Conservation (phyloP, 2,329 filamentous ascomycete species). For the Botrytis hyacinthi region DNA sequence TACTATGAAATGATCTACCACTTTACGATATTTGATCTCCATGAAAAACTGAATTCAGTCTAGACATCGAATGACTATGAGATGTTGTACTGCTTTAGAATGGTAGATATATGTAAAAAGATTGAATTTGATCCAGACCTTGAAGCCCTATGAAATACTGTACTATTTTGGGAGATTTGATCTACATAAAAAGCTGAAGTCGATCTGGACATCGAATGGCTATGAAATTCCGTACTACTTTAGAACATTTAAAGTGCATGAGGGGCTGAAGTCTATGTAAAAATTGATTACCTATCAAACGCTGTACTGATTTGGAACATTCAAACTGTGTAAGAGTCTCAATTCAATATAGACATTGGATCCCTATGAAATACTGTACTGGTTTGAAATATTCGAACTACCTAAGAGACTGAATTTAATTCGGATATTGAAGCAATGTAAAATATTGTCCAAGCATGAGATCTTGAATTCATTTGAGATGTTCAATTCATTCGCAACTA, state of each 20-base stretch:
- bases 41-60: no score
- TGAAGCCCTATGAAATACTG: no score
- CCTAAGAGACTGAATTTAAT: fast-evolving
- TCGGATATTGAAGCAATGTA: fast-evolving
- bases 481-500: background rate
- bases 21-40: background rate
- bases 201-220: no score
- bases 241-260: no score
- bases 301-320: background rate
- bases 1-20: no score
- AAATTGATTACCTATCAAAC: fast-evolving
- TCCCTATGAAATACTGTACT: fast-evolving
- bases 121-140: background rate
- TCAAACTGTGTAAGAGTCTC: fast-evolving
- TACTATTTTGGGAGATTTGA: no score
- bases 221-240: no score
- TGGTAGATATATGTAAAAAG: fast-evolving
- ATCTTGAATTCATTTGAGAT: fast-evolving
- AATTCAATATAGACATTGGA: background rate
- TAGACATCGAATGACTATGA: fast-evolving
- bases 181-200: no score
- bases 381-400: no score
- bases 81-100: no score
- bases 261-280: no score
- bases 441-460: background rate